Base-by-base conservation (phyloP, 1,139 yeast species). In the Yamadazyma diddensiae region DNA sequence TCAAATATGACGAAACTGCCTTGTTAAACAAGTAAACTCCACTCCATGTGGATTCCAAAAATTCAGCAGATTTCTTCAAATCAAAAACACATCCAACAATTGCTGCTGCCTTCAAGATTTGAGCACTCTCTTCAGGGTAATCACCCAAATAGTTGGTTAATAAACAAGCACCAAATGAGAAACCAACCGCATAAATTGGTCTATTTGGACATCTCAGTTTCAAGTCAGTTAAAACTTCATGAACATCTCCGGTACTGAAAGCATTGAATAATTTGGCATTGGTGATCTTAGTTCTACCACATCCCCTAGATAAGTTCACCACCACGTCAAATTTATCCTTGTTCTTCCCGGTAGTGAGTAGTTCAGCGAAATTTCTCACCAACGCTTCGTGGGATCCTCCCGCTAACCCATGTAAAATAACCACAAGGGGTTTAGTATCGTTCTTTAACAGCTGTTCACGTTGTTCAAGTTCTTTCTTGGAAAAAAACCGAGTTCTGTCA, bases 351-450 rank as follows among this genome's bases (percentile, higher is more conserved):
- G 41, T 43, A 27, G 43, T 50, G 33, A 74, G 50, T 24, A 57
- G 49, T 26, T 61, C 62, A 17, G 68, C 70, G 35, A 81, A 54
- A 38, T 90, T 79, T 39, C 95, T 75, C 36, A 88, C 82, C 48
- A 88, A 79, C 2, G 92, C 77, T 53, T 90, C 97, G 46, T 87
- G 94, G 14, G 95, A 82, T 0, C 97, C 96, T 14, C 97, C 97
- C 4, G 87, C 90, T 24, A 90, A 71, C 0, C 97, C 97, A 52
- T 90, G 97, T 31, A 82, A 60, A 5, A 82, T 67, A 16, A 88
- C 72, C 21, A 84, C 71, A 34, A 88, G 60, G 2, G 96, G 95
- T 34, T 65, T 72, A 1, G 51, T 43, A 9, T 50, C 39, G 4
- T 60, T 55, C 2, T 51, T 51, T 1, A 54, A 46, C 19, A 29